Percentiles rank a stretch among this genome's conserved stretches.
Evolutionary conservation across 805 yeast species (phyloP).

Genomic region (Kazachstania martiniae): DNA sequence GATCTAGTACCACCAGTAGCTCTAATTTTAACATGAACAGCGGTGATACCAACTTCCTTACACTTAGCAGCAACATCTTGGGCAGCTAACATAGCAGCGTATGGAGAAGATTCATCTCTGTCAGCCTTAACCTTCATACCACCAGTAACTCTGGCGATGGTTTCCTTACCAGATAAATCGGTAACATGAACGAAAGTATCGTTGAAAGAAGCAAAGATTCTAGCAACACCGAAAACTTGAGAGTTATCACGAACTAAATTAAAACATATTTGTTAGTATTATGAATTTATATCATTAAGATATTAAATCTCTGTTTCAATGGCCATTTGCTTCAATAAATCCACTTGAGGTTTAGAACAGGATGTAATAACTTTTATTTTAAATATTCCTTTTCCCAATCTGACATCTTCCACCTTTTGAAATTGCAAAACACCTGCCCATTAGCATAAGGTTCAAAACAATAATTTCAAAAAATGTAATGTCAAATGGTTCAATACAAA

Average conservation of each 20-base stretch:
- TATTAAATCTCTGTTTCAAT: no score
- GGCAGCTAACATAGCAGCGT: conserved; percentile 99
- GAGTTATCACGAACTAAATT: conserved; percentile 94
- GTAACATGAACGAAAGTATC: conserved; percentile 99
- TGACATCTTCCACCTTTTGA: no score
- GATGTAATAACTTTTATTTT: no score
- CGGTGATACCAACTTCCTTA: conserved; percentile 99
- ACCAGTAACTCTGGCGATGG: conserved; percentile 99
- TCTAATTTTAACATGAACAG: conserved; percentile 98
- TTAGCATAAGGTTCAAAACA: no score
- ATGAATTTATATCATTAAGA: neutral
- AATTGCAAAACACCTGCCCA: no score
- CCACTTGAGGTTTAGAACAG: no score
- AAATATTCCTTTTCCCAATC: no score
- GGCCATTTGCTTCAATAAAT: neutral
- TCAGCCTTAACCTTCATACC: conserved; percentile 99
- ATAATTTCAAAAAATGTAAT: no score
- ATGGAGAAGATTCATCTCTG: conserved; percentile 99
- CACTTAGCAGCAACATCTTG: conserved; percentile 98
- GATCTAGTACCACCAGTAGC: conserved; percentile 99
- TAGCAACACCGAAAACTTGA: conserved; percentile 99
- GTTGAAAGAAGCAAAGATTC: conserved; percentile 99
- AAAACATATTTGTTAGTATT: no score
- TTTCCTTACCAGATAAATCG: conserved; percentile 98
- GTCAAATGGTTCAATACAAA: no score